These are phyloP conservation scores for Pythium rishiriense DNA, from an alignment of 352 stramenopile genomes.

Conservation along the genomic window DNA sequence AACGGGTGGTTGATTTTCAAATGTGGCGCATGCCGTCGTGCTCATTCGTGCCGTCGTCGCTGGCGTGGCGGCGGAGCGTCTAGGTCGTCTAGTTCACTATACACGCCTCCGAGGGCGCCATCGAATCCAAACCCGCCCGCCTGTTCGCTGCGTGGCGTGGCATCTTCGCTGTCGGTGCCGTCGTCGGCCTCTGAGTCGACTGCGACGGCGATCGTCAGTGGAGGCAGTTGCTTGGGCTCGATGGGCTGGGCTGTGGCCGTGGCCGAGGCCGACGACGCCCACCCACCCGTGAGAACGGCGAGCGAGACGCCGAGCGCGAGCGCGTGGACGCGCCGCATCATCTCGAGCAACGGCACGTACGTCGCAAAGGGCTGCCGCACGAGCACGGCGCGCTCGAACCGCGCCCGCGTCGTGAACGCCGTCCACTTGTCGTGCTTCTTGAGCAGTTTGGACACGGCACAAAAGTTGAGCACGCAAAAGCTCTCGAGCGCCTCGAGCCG, in stretches of 20 bases:
- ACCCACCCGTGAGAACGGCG: background rate
- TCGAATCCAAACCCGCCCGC: background rate
- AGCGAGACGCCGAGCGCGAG: conserved; percentile 8
- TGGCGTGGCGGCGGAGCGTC: background rate
- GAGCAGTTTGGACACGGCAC: conserved; percentile 18
- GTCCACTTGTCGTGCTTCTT: conserved; percentile 26
- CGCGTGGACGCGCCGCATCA: conserved; percentile 15
- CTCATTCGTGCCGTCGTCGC: conserved; percentile 1
- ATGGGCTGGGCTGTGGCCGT: background rate
- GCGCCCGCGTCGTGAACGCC: conserved; percentile 7
- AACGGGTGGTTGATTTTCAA: background rate
- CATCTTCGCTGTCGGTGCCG: conserved; percentile 3
- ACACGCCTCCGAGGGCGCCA: background rate
- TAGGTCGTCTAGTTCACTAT: background rate
- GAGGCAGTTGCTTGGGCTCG: conserved; percentile 1
- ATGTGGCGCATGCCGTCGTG: too few species aligned
- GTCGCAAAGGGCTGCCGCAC: conserved; percentile 20
- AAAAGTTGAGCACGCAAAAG: conserved; percentile 22
- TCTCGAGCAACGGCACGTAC: conserved; percentile 17
- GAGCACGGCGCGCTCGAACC: conserved; percentile 19
- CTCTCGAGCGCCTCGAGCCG: conserved; percentile 13
- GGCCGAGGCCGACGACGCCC: background rate
- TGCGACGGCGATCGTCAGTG: background rate
- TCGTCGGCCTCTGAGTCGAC: background rate
- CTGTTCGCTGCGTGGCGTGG: background rate